These are phyloP conservation scores for Chenopodium quinoa DNA, from an alignment of 148 eudicot genomes.

Conservation along the genomic window DNA sequence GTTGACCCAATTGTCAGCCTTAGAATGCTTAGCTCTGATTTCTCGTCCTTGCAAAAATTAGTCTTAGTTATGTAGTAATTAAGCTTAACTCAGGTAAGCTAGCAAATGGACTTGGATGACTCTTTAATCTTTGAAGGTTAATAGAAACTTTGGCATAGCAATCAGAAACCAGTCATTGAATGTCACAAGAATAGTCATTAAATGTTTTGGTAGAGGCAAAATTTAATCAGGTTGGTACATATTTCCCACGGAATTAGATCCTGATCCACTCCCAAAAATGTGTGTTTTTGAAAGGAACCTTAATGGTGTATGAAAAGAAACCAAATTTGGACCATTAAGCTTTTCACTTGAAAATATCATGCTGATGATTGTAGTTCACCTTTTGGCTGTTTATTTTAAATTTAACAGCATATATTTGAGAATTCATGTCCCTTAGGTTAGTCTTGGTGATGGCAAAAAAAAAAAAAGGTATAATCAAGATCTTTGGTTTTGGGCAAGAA, in stretches of 20 bases:
- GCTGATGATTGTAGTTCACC: not conserved
- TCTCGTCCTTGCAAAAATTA: not conserved
- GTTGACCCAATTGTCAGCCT: not conserved
- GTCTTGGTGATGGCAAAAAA: not conserved
- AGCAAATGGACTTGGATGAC: not conserved
- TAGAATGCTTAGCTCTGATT: not conserved
- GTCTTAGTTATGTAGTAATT: not conserved
- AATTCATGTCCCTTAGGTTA: not conserved
- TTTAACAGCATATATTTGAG: not conserved
- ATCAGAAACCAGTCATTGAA: no score
- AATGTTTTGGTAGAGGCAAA: not conserved
- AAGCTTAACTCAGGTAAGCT: not conserved
- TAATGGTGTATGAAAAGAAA: not conserved
- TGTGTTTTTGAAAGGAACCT: not conserved
- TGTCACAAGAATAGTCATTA: not conserved
- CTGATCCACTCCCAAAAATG: not conserved
- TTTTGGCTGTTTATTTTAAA: not conserved
- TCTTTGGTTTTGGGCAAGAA: no score
- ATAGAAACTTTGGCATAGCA: not conserved
- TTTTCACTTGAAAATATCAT: not conserved
- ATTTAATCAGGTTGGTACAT: not conserved
- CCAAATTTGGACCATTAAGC: not conserved
- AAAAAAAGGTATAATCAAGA: not conserved
- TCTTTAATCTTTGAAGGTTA: not conserved
- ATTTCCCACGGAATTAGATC: not conserved